These are phyloP conservation scores for Lactifluus piperatus DNA, from an alignment of 768 basidiomycete genomes.

Conservation along the genomic window DNA sequence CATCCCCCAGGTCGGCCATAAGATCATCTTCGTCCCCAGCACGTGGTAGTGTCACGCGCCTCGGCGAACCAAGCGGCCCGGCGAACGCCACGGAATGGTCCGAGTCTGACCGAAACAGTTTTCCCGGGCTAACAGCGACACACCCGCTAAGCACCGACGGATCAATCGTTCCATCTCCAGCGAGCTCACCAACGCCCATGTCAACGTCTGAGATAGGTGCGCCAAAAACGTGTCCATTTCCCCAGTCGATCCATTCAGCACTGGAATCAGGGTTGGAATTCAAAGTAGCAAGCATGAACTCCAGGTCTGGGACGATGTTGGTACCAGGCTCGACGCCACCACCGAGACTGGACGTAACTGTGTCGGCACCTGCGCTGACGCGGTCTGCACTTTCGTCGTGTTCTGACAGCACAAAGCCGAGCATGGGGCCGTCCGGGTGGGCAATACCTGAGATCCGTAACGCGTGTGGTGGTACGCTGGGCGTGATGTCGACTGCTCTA, in stretches of 20 bases:
- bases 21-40: neutral
- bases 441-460: neutral
- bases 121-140: neutral
- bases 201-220: neutral
- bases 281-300: neutral
- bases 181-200: neutral
- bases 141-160: constrained; percentile 10
- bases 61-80: no score
- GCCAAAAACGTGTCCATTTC: neutral
- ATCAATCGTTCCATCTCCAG: constrained; percentile 16
- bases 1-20: neutral
- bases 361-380: neutral
- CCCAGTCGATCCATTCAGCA: constrained; percentile 3
- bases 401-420: constrained; percentile 4
- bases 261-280: neutral
- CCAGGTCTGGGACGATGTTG: neutral
- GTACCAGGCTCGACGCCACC: neutral
- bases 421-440: constrained; percentile 8
- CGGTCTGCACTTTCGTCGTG: neutral
- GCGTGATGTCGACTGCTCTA: neutral
- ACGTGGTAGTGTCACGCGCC: neutral
- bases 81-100: neutral
- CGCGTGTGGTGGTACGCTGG: neutral
- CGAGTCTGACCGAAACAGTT: neutral
- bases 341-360: neutral